These are phyloP conservation scores for Cinchona pubescens DNA, from an alignment of 257 asterid genomes.

Conservation along the genomic window DNA sequence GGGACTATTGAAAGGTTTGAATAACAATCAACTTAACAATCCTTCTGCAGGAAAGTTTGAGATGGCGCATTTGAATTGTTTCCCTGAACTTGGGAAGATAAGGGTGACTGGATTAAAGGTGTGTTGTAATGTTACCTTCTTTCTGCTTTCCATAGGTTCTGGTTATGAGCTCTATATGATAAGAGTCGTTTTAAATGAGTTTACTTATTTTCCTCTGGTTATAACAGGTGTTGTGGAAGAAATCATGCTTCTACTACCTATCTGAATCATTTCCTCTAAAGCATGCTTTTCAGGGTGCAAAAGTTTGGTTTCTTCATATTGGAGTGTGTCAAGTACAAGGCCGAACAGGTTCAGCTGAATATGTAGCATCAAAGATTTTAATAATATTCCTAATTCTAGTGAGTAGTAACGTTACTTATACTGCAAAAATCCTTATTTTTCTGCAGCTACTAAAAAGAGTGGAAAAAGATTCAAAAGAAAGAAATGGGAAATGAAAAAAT, in stretches of 20 bases:
- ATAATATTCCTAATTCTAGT: constrained; percentile 14
- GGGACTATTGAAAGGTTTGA: background rate
- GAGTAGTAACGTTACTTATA: constrained; percentile 8
- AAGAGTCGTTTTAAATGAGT: background rate
- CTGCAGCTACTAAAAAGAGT: constrained; percentile 15
- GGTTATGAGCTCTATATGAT: background rate
- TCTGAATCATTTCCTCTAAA: constrained; percentile 54
- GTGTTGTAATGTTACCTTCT: constrained; percentile 17
- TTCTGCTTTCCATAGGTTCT: background rate
- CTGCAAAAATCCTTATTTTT: constrained; percentile 9
- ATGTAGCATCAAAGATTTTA: constrained; percentile 12
- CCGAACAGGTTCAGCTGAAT: constrained; percentile 19
- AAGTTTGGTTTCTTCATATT: constrained; percentile 46
- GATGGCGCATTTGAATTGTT: constrained; percentile 56
- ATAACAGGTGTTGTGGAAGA: constrained; percentile 55
- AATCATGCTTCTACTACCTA: constrained; percentile 40
- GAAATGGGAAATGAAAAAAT: constrained; percentile 24
- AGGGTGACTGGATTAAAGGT: constrained; percentile 47
- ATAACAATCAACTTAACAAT: background rate
- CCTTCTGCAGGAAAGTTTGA: constrained; percentile 57
- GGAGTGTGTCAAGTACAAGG: constrained; percentile 17
- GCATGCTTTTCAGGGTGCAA: constrained; percentile 37
- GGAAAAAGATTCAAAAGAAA: constrained; percentile 19
- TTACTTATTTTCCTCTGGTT: background rate
- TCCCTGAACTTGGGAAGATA: constrained; percentile 52